Conservation (phyloP, 2,329 filamentous ascomycete species). For the Trichoderma gracile region DNA sequence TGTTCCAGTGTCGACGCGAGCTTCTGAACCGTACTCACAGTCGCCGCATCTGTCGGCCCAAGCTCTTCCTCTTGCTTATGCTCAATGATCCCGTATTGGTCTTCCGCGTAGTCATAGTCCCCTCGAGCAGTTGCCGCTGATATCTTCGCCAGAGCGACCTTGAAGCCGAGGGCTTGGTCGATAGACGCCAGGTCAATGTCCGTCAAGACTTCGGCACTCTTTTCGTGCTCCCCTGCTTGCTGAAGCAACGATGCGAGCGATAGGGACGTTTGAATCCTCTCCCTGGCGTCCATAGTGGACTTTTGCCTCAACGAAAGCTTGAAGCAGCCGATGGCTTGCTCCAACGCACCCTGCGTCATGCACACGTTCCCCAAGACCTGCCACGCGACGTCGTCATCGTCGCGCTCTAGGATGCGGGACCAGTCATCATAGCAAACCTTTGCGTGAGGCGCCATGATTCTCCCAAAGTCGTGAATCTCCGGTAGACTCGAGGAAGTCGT, state of each 20-base stretch:
- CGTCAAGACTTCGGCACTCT: constrained; percentile 30
- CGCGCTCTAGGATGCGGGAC: constrained; percentile 29
- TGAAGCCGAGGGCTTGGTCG: constrained; percentile 31
- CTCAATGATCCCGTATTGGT: constrained; percentile 31
- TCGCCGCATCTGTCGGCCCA: constrained; percentile 31
- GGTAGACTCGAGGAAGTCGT: constrained; percentile 29
- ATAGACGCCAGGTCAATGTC: constrained; percentile 31
- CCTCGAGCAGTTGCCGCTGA: constrained; percentile 31
- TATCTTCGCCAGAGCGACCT: constrained; percentile 32
- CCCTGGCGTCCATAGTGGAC: constrained; percentile 26
- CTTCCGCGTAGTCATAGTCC: constrained; percentile 29
- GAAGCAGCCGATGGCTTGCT: constrained; percentile 35
- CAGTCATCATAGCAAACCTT: constrained; percentile 35
- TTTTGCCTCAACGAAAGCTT: constrained; percentile 30
- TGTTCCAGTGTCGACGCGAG: constrained; percentile 32
- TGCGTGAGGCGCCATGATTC: constrained; percentile 34
- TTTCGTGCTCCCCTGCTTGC: constrained; percentile 27
- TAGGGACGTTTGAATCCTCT: constrained; percentile 31
- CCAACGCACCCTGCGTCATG: constrained; percentile 33
- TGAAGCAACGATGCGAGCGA: constrained; percentile 31
- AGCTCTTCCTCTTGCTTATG: constrained; percentile 32
- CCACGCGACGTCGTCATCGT: constrained; percentile 41
- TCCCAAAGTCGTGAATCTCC: constrained; percentile 33
- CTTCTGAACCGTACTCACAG: constrained; percentile 33
- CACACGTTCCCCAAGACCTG: constrained; percentile 40